These are phyloP conservation scores for Gracilaria vermiculophylla DNA, from an alignment of 23 red algal genomes.

Conservation along the genomic window DNA sequence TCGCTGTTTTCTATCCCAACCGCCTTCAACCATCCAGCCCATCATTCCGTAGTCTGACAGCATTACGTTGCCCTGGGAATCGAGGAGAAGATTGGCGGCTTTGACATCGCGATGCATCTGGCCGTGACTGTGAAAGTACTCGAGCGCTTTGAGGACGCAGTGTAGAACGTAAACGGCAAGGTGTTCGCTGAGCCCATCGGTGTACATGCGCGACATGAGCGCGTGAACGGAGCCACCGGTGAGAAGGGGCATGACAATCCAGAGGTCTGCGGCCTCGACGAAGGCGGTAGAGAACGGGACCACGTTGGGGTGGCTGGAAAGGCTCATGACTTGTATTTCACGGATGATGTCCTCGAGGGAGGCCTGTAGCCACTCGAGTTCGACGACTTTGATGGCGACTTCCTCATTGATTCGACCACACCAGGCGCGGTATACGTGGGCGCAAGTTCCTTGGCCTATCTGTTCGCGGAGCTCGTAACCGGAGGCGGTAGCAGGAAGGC, in stretches of 20 bases:
- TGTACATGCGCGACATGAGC: slow-evolving; percentile 62
- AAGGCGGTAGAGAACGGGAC: slow-evolving; percentile 95
- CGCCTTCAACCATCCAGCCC: slow-evolving; percentile 97
- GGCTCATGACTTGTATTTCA: slow-evolving; percentile 97
- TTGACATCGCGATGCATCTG: slow-evolving; percentile 98
- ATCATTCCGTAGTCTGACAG: slow-evolving; percentile 92
- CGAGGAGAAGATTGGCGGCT: slow-evolving; percentile 87
- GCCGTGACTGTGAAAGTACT: slow-evolving; percentile 88
- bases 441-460: slow-evolving; percentile 88
- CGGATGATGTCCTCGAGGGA: slow-evolving; percentile 91
- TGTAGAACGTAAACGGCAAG: slow-evolving; percentile 81
- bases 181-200: slow-evolving; percentile 75
- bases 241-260: slow-evolving; percentile 99
- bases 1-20: slow-evolving; percentile 80
- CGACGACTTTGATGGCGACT: slow-evolving; percentile 95
- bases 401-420: slow-evolving; percentile 83
- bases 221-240: slow-evolving; percentile 89
- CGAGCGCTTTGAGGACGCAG: slow-evolving; percentile 76
- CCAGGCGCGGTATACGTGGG: slow-evolving; percentile 83
- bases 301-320: slow-evolving; percentile 93
- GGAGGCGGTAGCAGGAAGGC: slow-evolving; percentile 56
- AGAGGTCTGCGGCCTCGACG: slow-evolving; percentile 79
- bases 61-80: slow-evolving; percentile 77
- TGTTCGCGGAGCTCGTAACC: slow-evolving; percentile 92
- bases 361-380: slow-evolving; percentile 89